Evolutionary conservation across 2,329 filamentous ascomycete genomes (phyloP).

Genomic region (Sclerotinia trifoliorum): DNA sequence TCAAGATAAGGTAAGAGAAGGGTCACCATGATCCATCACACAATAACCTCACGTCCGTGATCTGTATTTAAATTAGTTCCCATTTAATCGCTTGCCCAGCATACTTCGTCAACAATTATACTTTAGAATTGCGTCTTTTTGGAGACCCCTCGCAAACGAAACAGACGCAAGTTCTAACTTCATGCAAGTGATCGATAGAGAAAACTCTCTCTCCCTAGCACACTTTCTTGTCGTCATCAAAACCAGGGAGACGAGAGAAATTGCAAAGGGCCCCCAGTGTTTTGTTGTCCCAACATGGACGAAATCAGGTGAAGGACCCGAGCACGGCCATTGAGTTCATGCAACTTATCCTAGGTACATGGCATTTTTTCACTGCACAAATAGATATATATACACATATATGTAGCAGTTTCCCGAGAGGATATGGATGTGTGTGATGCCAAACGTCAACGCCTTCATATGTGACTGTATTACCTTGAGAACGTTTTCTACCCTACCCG

Average conservation of each 20-base stretch:
- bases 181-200: conserved; percentile 22
- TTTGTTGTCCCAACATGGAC: not conserved
- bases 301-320: conserved; percentile 11
- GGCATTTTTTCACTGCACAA: not conserved
- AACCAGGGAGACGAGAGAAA: conserved; percentile 6
- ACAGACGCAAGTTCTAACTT: conserved; percentile 10
- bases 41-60: conserved; percentile 18
- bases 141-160: not conserved
- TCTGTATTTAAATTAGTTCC: conserved; percentile 11
- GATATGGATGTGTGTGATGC: not conserved
- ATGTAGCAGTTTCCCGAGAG: not conserved
- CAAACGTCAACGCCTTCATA: not conserved
- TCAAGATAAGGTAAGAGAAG: conserved; percentile 20
- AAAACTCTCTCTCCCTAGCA: conserved; percentile 5
- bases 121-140: conserved; percentile 16
- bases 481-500: not conserved
- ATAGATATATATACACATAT: not conserved
- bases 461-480: conserved; percentile 1
- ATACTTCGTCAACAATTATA: conserved; percentile 15
- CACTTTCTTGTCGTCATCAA: conserved; percentile 5
- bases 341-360: conserved; percentile 19
- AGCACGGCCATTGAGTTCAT: conserved; percentile 22
- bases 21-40: conserved; percentile 11
- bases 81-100: conserved; percentile 5
- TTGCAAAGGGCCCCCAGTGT: not conserved